phyloP scores from a whole-genome alignment of 179 eudicot species.

The Silene coronaria region DNA sequence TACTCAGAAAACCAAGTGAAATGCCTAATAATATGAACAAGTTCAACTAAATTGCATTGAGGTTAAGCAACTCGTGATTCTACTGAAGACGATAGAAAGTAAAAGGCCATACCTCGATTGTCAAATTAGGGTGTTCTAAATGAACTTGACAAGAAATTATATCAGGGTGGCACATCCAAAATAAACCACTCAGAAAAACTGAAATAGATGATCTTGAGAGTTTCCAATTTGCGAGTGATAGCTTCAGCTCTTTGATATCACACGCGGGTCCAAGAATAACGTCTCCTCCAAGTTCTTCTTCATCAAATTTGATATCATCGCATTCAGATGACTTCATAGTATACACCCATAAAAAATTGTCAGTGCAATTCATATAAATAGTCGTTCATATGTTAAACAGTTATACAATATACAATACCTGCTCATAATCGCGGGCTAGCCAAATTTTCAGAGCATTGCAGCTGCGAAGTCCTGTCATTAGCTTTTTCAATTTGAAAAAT shows the following conservation, averaged over 20 bases:
- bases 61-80: no score
- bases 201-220: neutral
- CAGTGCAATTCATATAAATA: neutral
- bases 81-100: neutral
- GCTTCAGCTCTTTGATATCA: neutral
- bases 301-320: neutral
- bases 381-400: neutral
- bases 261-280: neutral
- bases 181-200: neutral
- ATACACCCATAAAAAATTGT: neutral
- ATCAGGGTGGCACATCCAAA: slow-evolving; percentile 4
- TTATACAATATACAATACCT: neutral
- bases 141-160: neutral
- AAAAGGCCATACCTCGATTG: neutral
- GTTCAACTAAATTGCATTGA: no score
- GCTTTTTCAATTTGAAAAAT: neutral
- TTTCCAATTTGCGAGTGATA: neutral
- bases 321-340: neutral
- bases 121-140: neutral
- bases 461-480: neutral
- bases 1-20: no score
- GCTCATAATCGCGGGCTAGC: neutral
- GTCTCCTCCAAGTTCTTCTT: neutral
- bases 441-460: neutral
- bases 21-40: no score